phyloP scores from a whole-genome alignment of 2,329 filamentous ascomycete genomes.

The Alternaria consortialis region DNA sequence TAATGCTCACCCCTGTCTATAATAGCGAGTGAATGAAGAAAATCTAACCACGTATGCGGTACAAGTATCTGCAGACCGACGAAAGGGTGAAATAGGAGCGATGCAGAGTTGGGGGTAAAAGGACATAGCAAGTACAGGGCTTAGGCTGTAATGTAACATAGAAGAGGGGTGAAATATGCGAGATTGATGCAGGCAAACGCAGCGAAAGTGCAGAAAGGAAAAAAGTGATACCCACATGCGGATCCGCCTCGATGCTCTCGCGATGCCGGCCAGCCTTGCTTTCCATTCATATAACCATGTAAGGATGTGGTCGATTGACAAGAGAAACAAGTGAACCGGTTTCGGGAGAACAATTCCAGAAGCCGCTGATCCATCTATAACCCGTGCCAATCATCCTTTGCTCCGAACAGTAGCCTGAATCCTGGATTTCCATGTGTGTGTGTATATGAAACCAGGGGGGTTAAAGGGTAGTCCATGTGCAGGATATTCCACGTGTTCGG shows the following conservation, averaged over 20 bases:
- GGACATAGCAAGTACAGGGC: too few relatives aligned
- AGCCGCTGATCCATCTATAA: neutral
- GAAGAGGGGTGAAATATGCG: neutral
- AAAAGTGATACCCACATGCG: neutral
- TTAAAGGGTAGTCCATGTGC: neutral
- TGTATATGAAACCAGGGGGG: neutral
- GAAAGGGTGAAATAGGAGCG: neutral
- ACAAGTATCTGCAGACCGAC: neutral
- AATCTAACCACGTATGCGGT: neutral
- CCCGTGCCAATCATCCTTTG: neutral
- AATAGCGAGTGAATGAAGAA: neutral
- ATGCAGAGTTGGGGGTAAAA: neutral
- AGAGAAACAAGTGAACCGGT: neutral
- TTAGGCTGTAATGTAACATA: neutral
- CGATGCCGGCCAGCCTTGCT: neutral
- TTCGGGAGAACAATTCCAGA: neutral
- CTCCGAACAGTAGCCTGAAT: neutral
- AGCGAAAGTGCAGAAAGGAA: neutral
- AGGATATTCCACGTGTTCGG: neutral
- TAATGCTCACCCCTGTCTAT: conserved; percentile 8
- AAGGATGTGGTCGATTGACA: neutral
- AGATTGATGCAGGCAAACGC: neutral
- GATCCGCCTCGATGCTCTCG: neutral
- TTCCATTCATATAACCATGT: neutral
- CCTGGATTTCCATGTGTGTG: neutral